Percentiles rank a stretch among this genome's conserved stretches.
Evolutionary conservation across 1,139 yeast genomes (phyloP).

Genomic region (Zygosaccharomyces pseudobailii): DNA sequence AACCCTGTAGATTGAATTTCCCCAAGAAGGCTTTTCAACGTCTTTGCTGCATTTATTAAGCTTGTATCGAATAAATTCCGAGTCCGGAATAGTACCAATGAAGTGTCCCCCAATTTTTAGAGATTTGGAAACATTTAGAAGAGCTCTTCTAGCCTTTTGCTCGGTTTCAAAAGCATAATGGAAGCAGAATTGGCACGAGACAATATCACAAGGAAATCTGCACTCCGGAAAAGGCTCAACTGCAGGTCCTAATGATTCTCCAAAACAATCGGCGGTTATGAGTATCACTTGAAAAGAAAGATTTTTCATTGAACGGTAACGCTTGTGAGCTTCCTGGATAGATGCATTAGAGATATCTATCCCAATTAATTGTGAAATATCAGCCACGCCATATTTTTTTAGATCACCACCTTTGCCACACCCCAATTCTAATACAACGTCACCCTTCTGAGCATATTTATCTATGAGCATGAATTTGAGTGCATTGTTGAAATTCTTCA

Average conservation of each 20-base stretch:
- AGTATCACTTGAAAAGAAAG: constrained; percentile 66
- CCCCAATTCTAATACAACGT: constrained; percentile 74
- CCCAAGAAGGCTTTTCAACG: constrained; percentile 61
- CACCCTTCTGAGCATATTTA: constrained; percentile 51
- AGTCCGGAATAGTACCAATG: constrained; percentile 91
- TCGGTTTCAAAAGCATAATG: constrained; percentile 94
- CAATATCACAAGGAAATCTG: constrained; percentile 80
- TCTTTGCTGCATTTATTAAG: constrained; percentile 45
- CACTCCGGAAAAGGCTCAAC: constrained; percentile 63
- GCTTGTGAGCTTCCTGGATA: constrained; percentile 72
- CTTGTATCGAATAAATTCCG: constrained; percentile 73
- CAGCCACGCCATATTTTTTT: constrained; percentile 77
- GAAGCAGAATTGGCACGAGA: constrained; percentile 84
- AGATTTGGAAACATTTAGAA: constrained; percentile 71
- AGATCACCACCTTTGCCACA: constrained; percentile 99
- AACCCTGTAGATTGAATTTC: constrained; percentile 77
- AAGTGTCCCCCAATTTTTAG: constrained; percentile 79
- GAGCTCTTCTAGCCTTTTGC: constrained; percentile 64
- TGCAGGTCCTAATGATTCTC: constrained; percentile 62
- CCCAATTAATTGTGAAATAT: constrained; percentile 75
- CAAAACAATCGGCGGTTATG: constrained; percentile 91
- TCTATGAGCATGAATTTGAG: constrained; percentile 83
- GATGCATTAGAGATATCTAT: constrained; percentile 89
- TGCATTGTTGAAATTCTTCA: constrained; percentile 86
- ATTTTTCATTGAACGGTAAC: constrained; percentile 56